Base-by-base conservation (phyloP, 225 moss, liverwort and hornwort species). In the Pseudisothecium myosuroides region DNA sequence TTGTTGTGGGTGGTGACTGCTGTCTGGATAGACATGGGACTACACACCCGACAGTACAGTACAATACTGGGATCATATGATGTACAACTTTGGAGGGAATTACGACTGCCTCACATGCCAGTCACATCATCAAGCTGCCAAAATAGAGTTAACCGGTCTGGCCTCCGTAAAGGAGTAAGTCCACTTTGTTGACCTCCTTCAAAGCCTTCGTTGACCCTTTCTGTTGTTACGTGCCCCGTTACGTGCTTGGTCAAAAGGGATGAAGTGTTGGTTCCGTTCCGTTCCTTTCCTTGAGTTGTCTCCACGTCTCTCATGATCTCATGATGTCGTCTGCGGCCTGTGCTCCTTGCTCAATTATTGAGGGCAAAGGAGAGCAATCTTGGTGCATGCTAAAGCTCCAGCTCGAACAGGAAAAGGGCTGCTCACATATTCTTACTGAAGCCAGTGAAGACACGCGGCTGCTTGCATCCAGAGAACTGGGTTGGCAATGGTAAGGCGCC, bases 111-210 rank as follows among this genome's bases (percentile, higher is more conserved):
- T 72, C 65, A 56, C 78, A 71, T 88, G 88, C 47, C 14, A 50
- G 86, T 77, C 59, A 39, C 75, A 85, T 81, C 66, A 75, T 27
- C 67, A 59, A 82, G 60, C 52, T 88, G 76, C 60, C 79, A 87
- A 87, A 83, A 75, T 77, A 41, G 81, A 74, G 52, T 67, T 89
- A 60, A 79, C 66, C 59, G 37, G 19, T 28, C 59, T 32, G 58
- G 14, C 64, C 41, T 58, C 28, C 45, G 76, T 45, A 22, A 54
- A 20, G 31, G 24, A 52, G 74, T 78, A 72, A 88, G 92, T 90
- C 86, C 75, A 67, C 90, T 90, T 90, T 90, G 88, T 75, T 92
- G 92, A 86, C 90, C 80, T 88, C 77, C 88, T 73, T 92, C 86
- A 82, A 79, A 73, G 41, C 41, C 72, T 66, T 71, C 50, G 79